A percentile compares a stretch with the other conserved stretches of the same genome.
Conservation (phyloP, 345 rosid genomes). For the Eucalyptus tenuipes region DNA sequence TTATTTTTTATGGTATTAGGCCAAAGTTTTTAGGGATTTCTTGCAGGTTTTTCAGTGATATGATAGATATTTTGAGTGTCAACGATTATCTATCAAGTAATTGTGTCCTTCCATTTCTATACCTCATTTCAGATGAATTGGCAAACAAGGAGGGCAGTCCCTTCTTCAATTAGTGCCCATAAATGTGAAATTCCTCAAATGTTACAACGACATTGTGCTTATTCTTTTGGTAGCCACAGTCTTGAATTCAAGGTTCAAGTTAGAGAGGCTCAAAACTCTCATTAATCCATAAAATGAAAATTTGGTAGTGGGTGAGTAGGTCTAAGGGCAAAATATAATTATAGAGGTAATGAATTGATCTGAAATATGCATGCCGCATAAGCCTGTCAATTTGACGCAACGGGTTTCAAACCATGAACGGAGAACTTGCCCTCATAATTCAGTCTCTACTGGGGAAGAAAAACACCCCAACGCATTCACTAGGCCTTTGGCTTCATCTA, state of each 20-base stretch:
- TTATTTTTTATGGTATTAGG: too few relatives aligned
- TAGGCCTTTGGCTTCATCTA: not conserved
- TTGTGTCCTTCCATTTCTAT: not conserved
- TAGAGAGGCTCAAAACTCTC: not conserved
- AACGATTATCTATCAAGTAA: not conserved
- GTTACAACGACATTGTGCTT: not conserved
- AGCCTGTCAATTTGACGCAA: rapidly evolving
- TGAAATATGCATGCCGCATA: rapidly evolving
- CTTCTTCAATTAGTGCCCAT: not conserved
- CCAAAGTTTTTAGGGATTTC: not conserved
- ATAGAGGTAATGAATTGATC: not conserved
- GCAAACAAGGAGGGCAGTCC: not conserved
- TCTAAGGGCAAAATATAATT: not conserved
- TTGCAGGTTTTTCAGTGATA: not conserved
- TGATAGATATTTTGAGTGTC: not conserved
- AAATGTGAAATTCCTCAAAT: not conserved
- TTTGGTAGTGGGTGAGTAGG: too few relatives aligned
- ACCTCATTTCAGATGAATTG: not conserved
- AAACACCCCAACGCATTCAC: not conserved
- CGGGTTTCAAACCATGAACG: not conserved
- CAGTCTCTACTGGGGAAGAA: not conserved
- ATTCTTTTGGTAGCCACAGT: not conserved
- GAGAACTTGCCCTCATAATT: not conserved
- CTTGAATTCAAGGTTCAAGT: not conserved
- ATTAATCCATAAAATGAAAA: not conserved